These are phyloP conservation scores for Aquilaria yunnanensis DNA, from an alignment of 345 rosid species.

Conservation along the genomic window DNA sequence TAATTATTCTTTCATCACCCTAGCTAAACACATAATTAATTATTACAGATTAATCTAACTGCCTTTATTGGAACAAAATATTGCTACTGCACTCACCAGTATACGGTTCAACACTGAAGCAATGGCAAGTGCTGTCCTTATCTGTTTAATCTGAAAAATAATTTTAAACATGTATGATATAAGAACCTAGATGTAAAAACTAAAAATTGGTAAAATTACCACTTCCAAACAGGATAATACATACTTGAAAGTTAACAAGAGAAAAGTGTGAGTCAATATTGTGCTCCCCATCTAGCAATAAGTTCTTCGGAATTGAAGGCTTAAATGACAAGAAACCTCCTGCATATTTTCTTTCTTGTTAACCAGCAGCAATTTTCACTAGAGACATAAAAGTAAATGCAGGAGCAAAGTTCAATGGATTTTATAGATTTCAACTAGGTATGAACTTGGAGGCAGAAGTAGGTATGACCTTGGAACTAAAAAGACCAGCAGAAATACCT, in stretches of 20 bases:
- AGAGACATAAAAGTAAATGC: background rate
- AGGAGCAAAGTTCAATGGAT: too few species aligned
- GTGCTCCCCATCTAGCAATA: slow-evolving; percentile 87
- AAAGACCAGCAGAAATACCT: slow-evolving; percentile 35
- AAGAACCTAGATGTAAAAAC: slow-evolving; percentile 10
- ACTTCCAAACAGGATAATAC: slow-evolving; percentile 14
- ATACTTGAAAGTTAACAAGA: slow-evolving; percentile 83
- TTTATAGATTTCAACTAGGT: too few species aligned
- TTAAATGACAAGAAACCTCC: slow-evolving; percentile 91
- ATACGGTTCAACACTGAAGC: slow-evolving; percentile 83
- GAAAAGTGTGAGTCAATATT: slow-evolving; percentile 70
- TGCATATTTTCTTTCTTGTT: slow-evolving; percentile 32
- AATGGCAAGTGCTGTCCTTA: slow-evolving; percentile 87
- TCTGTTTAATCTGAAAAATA: slow-evolving; percentile 71
- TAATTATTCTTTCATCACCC: too few species aligned
- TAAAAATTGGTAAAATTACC: slow-evolving; percentile 8
- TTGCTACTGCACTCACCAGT: slow-evolving; percentile 50
- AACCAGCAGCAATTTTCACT: slow-evolving; percentile 1
- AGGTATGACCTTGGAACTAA: background rate
- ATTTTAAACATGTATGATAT: slow-evolving; percentile 15
- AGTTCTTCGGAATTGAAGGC: slow-evolving; percentile 74
- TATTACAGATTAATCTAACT: too few species aligned
- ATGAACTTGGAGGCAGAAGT: background rate
- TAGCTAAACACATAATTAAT: too few species aligned
- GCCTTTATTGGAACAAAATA: background rate